Evolutionary conservation across 1,284 basidiomycete species (phyloP).

Genomic region (Boletus albobrunnescens): DNA sequence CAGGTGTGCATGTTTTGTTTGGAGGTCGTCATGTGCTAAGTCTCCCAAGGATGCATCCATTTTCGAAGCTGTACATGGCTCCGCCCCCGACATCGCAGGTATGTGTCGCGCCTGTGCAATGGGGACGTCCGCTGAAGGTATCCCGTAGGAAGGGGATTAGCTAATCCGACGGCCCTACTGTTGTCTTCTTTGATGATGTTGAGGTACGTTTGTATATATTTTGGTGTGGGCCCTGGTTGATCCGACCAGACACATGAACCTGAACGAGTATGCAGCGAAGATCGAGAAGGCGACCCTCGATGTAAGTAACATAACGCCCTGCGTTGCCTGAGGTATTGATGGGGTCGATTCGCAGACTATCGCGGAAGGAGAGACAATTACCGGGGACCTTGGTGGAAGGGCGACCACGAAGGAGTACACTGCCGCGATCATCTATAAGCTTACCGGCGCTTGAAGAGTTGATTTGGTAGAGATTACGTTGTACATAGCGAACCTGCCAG

Average conservation of each 20-base stretch:
- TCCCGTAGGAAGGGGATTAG: conserved; percentile 83
- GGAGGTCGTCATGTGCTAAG: conserved; percentile 8
- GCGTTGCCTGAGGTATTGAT: conserved; percentile 17
- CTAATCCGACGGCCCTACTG: conserved; percentile 96
- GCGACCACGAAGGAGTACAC: conserved; percentile 87
- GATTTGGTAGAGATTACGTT: neutral
- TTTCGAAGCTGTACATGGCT: conserved; percentile 99
- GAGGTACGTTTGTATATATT: conserved; percentile 48
- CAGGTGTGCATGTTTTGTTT: conserved; percentile 49
- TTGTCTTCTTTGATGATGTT: conserved; percentile 97
- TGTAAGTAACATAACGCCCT: conserved; percentile 47
- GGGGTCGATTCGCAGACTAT: conserved; percentile 63
- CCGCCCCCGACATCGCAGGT: conserved; percentile 86
- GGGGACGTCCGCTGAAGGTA: conserved; percentile 6
- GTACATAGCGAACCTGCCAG: too few species aligned
- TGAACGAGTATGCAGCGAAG: conserved; percentile 80
- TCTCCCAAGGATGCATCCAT: conserved; percentile 86
- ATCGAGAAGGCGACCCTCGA: conserved; percentile 90
- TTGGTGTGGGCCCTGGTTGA: conserved; percentile 15
- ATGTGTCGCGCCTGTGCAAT: conserved; percentile 19
- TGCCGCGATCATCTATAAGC: conserved; percentile 76
- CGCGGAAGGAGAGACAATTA: conserved; percentile 90
- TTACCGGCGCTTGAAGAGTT: conserved; percentile 42
- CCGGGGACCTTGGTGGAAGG: conserved; percentile 90
- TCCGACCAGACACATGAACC: conserved; percentile 82